Evolutionary conservation across 1,284 basidiomycete species (phyloP), one percentile per base, ranked within the genome.

Genomic region (Butyriboletus appendiculatus): DNA sequence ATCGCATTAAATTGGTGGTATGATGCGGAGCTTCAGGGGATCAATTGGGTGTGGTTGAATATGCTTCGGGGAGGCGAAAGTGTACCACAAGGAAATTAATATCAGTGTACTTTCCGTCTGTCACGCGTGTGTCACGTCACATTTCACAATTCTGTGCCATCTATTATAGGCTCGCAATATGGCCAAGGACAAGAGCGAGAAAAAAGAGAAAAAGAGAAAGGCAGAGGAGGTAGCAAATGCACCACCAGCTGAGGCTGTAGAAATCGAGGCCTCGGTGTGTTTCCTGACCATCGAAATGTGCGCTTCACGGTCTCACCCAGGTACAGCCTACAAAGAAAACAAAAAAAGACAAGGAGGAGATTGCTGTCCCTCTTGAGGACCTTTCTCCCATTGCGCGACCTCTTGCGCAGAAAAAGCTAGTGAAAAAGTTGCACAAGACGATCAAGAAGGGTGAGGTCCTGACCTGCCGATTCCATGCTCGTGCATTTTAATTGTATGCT

Each of bases 1-100:
- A 85, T 95, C 48, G 93, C 93, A 1, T 69, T 94, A 30, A 96
- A 96, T 64, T 94, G 92, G 86, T 96, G 87, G 86, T 94, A 92
- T 66, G 91, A 94, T 62, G 79, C 87, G 61, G 87, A 91, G 63
- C 80, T 84, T 66, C 73, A 78, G 50, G 89, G 89, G 7, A 80
- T 81, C 71, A 73, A 76, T 11, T 92, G 88, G 88, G 77, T 86
- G 10, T 75, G 83, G 69, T 65, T 88, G 28, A 83, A 78, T 55
- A 80, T 88, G 63, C 67, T 92, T 59, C 74, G 88, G 59, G 79
- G 79, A 38, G 62, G 69, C 34, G 64, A 46, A 50, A 33, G 32
- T 33, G 41, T 49, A 34, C 39, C 73, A 69, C 16, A 45, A 64
- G 74, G 69, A 39, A 77, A 80, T 45, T 45, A 45, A 45, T 45